Evolutionary conservation across 202 grass and related monocot genomes (phyloP), one percentile per base, ranked within the genome.

Genomic region (Brachypodium distachyon): DNA sequence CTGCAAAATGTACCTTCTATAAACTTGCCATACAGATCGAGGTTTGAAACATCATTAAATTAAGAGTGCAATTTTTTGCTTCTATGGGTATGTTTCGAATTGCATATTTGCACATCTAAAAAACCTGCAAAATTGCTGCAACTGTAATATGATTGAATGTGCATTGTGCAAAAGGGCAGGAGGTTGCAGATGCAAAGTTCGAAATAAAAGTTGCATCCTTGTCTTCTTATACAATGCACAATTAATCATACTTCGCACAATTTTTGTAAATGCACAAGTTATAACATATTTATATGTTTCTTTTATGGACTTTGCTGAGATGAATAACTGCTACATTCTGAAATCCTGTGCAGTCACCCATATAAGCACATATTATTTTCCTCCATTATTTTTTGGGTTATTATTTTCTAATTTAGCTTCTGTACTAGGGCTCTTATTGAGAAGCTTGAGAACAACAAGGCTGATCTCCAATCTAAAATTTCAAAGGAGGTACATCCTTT

Each of bases 381-480:
- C 39, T 41, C 32, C 28, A 51, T 7, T 6, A 83, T 79, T 25
- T 82, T 75, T 70, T 70, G 7, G 63, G 54, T 57, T 75, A 40
- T 84, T 67, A 32, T 81, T 67, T 77, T 77, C 29, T 84, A 73
- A 74, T 53, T 61, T 46, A 76, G 4, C 34, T 77, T 77, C 23
- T 81, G 46, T 82, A 82, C 70, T 81, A 92, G 89, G 75, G 62
- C 59, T 73, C 28, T 87, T 66, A 80, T 93, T 85, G 82, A 90
- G 73, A 93, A 82, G 72, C 90, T 96, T 78, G 90, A 93, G 71
- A 87, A 49, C 72, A 83, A 33, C 72, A 99, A 96, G 74, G 77
- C 64, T 64, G 85, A 99, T 81, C 87, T 99, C 71, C 83, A 99
- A 80, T 85, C 70, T 36, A 96, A 96, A 93, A 79, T 96, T 73